Base-by-base conservation (phyloP, 768 basidiomycete genomes). In the Tricholoma bakamatsutake region DNA sequence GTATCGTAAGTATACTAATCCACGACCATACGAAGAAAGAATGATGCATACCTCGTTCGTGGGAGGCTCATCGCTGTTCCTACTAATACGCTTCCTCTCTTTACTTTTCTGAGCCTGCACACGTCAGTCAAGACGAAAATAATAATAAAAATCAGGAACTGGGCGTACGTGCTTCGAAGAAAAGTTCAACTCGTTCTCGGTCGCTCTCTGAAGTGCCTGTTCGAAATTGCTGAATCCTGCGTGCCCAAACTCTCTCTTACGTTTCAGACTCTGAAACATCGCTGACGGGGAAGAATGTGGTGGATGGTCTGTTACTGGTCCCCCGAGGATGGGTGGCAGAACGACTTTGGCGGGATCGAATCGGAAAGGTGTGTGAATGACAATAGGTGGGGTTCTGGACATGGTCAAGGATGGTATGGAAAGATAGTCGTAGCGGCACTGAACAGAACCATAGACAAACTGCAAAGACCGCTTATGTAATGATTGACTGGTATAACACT, bases 141-240 rank as follows among this genome's bases (percentile, higher is more conserved):
- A 30, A 49, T 8, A 27, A 2, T 11, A 37, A 31, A 5, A 18
- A 17, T 39, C 24, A 30, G 27, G 18, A 27, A 18, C 15, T 15
- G 50, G 6, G 28, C 48, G 17, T 17, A 55, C 34, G 17, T 43
- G 46, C 21, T 54, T 47, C 42, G 13, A 52, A 33, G 43, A 27
- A 45, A 57, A 34, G 50, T 39, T 42, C 33, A 35, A 3, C 43
- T 58, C 47, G 11, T 57, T 56, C 24, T 48, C 50, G 30, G 45
- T 42, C 5, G 50, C 67, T 62, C 52, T 62, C 63, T 52, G 58
- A 52, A 43, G 47, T 2, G 54, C 55, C 57, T 66, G 67, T 56
- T 60, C 64, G 11, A 58, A 57, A 43, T 50, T 59, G 43, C 59
- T 62, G 28, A 60, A 61, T 15, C 62, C 64, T 15, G 58, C 54